Evolutionary conservation across 768 basidiomycete genomes (phyloP), one percentile per base, ranked within the genome.

Genomic region (Dentipellis sp.): DNA sequence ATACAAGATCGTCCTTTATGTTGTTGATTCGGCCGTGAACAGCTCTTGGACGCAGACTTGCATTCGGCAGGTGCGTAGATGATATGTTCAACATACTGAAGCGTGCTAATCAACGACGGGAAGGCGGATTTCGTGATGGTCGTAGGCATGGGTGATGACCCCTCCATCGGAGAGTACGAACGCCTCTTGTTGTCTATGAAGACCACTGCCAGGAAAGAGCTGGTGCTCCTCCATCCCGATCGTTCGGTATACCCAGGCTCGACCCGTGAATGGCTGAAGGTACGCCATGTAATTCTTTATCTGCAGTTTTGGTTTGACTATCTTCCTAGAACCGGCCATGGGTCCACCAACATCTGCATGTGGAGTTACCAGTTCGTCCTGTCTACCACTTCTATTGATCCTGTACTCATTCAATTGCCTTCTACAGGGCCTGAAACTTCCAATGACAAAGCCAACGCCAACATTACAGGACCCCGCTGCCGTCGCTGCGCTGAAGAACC

Each of bases 31-130:
- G 0, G 85, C 94, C 0, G 93, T 95, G 37, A 90, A 83, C 56
- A 94, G 91, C 57, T 88, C 92, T 17, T 99, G 97, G 97, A 98
- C 95, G 34, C 89, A 97, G 70, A 98, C 94, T 0, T 98, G 94
- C 68, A 94, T 99, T 59, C 82, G 93, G 22, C 95, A 97, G 77
- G 90, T 88, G 56, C 49, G 77, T 52, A n/a, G 17, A 21, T 6
- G 10, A 10, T 6, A 3, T 3, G 6, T 3, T 29, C 29, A 2
- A 22, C 23, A 21, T n/a, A 34, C 10, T 14, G 21, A 19, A 4
- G 2, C 37, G 7, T 14, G 29, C 23, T 10, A 16, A 16, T 52
- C 2, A 56, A 17, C 10, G 22, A 16, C 12, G 19, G 35, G 56
- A 37, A 91, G 83, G 94, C 94, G 14, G 94, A 97, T 71, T 94